phyloP scores from a whole-genome alignment of 306 rosid species.

The Cicer cuneatum region DNA sequence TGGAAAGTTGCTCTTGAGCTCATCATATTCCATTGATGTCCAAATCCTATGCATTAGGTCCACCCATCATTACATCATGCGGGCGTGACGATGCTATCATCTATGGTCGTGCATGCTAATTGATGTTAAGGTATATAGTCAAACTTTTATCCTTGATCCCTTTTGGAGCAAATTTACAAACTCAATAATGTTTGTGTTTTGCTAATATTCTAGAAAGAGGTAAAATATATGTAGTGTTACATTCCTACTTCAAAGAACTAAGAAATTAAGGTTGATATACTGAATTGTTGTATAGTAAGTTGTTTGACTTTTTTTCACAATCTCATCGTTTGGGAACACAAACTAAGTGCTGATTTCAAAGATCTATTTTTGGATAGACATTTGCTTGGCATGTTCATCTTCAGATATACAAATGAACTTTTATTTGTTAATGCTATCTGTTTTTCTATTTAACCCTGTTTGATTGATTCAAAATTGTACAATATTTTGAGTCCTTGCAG shows the following conservation, averaged over 20 bases:
- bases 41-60: constrained; percentile 39
- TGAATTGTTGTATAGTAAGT: neutral
- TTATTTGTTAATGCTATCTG: constrained; percentile 10
- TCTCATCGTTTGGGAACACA: constrained; percentile 21
- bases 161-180: constrained; percentile 28
- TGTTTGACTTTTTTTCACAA: constrained; percentile 25
- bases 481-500: neutral
- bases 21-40: constrained; percentile 32
- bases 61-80: constrained; percentile 28
- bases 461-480: constrained; percentile 24
- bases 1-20: constrained; percentile 28
- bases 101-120: constrained; percentile 30
- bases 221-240: neutral
- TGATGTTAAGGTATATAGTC: constrained; percentile 38
- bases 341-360: constrained; percentile 12
- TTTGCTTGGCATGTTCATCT: constrained; percentile 34
- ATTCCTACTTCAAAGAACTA: neutral
- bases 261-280: constrained; percentile 23
- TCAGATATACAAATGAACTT: neutral
- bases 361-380: constrained; percentile 22
- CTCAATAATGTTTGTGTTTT: constrained; percentile 15
- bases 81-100: constrained; percentile 24
- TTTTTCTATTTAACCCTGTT: neutral
- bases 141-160: constrained; percentile 9
- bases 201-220: neutral